Base-by-base conservation (phyloP, 2,329 filamentous ascomycete genomes). In the Fonsecaea pedrosoi region DNA sequence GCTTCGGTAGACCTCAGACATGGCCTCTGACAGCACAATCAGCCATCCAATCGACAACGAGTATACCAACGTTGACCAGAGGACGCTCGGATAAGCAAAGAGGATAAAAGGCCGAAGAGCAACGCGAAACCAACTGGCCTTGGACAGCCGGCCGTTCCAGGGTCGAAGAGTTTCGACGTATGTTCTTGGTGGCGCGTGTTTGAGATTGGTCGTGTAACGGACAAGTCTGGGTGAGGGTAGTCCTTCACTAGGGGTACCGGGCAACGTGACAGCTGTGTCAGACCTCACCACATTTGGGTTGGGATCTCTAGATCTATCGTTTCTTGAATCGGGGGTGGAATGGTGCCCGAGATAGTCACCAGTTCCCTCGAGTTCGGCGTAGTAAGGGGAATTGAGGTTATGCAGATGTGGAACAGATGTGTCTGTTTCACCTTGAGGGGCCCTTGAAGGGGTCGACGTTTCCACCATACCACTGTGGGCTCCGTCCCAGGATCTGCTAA, bases 31-130 rank as follows among this genome's bases (percentile, higher is more conserved):
- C 1, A 98, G 86, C 53, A 98, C 93, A 71, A 98, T 97, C 34
- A 98, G 85, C 95, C 94, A 98, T 42, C 94, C 94, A 6, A 98
- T 87, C 0, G 93, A 95, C 73, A 95, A 89, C 0, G 93, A 83
- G 76, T 98, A 98, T 3, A 97, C 87, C 0, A 91, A 83, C 0
- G 92, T 83, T 5, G 92, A 94, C 94, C 94, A 98, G 8, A 97
- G 85, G 1, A 98, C 91, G 0, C 91, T 87, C 0, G 95, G 95
- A 74, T 98, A 97, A 0, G 90, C 87, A 73, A 90, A 96, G 0
- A 98, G 85, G 55, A 97, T 87, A 68, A 98, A 92, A 0, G 94
- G 95, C 0, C 94, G 86, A 4, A 90, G 53, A 63, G 90, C 89
- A 18, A 92, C 92, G 67, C 89, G 90, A 76, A 90, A 78, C 93